phyloP scores from a whole-genome alignment of 2,329 filamentous ascomycete genomes.

The Aspergillus proliferans region DNA sequence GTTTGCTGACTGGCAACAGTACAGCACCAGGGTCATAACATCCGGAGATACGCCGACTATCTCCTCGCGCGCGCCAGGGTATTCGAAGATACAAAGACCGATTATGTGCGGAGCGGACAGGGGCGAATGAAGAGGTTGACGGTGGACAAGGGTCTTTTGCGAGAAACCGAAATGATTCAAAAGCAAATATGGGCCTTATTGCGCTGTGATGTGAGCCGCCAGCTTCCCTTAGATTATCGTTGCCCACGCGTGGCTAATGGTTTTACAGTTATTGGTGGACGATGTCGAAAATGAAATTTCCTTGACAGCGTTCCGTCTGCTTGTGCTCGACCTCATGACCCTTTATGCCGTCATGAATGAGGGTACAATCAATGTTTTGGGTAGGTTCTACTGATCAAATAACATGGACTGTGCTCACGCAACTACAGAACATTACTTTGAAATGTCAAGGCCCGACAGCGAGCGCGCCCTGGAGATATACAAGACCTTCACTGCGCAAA shows the following conservation, averaged over 20 bases:
- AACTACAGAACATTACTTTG: slow-evolving; percentile 80
- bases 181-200: slow-evolving; percentile 77
- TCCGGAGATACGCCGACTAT: slow-evolving; percentile 84
- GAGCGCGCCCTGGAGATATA: slow-evolving; percentile 89
- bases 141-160: slow-evolving; percentile 84
- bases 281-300: slow-evolving; percentile 97
- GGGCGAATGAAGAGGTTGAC: slow-evolving; percentile 76
- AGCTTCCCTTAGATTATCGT: background rate
- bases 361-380: slow-evolving; percentile 91
- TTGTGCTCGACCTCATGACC: slow-evolving; percentile 82
- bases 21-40: slow-evolving; percentile 91
- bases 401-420: background rate
- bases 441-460: slow-evolving; percentile 92
- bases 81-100: slow-evolving; percentile 75
- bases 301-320: slow-evolving; percentile 81
- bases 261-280: slow-evolving; percentile 65
- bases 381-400: slow-evolving; percentile 45
- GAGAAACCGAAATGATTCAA: slow-evolving; percentile 88
- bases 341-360: slow-evolving; percentile 95
- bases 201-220: slow-evolving; percentile 71
- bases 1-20: slow-evolving; percentile 51
- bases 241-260: slow-evolving; percentile 9
- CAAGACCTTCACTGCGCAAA: slow-evolving; percentile 83
- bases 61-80: slow-evolving; percentile 74
- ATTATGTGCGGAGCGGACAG: slow-evolving; percentile 81